Evolutionary conservation across 1,284 basidiomycete genomes (phyloP).

Genomic region (Malassezia equina): DNA sequence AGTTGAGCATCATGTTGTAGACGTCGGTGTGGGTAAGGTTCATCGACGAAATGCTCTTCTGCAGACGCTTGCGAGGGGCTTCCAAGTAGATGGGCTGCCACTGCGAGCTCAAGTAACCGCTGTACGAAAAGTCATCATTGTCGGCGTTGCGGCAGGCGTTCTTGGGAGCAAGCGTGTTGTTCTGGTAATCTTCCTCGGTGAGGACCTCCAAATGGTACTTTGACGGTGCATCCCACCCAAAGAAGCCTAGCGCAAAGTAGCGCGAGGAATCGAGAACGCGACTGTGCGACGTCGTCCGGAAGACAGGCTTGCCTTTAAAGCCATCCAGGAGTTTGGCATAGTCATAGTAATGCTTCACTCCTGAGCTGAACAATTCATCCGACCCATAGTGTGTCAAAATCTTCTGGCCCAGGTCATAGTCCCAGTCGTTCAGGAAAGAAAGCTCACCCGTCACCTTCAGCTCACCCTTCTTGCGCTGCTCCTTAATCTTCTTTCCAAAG

Average conservation of each 20-base stretch:
- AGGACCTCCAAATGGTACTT: slow-evolving; percentile 37
- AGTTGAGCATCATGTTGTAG: slow-evolving; percentile 48
- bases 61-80: slow-evolving; percentile 27
- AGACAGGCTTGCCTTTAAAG: slow-evolving; percentile 31
- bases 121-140: slow-evolving; percentile 55
- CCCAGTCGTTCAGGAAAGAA: slow-evolving; percentile 63
- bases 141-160: slow-evolving; percentile 54
- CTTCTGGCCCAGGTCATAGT: slow-evolving; percentile 56
- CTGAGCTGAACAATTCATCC: slow-evolving; percentile 54
- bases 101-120: slow-evolving; percentile 41
- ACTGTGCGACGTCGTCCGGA: slow-evolving; percentile 50
- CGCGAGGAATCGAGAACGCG: slow-evolving; percentile 80
- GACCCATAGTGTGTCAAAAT: slow-evolving; percentile 68
- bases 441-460: slow-evolving; percentile 54
- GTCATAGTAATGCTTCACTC: slow-evolving; percentile 35
- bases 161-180: slow-evolving; percentile 69
- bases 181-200: slow-evolving; percentile 47
- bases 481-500: slow-evolving; percentile 1
- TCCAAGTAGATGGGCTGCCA: slow-evolving; percentile 38
- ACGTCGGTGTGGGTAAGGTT: slow-evolving; percentile 50
- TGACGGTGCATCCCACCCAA: slow-evolving; percentile 24
- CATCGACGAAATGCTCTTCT: slow-evolving; percentile 26
- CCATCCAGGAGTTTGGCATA: slow-evolving; percentile 40
- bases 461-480: not conserved
- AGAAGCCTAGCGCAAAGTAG: slow-evolving; percentile 51